phyloP scores from a whole-genome alignment of 257 asterid species.

The Solanum chiquidenum region DNA sequence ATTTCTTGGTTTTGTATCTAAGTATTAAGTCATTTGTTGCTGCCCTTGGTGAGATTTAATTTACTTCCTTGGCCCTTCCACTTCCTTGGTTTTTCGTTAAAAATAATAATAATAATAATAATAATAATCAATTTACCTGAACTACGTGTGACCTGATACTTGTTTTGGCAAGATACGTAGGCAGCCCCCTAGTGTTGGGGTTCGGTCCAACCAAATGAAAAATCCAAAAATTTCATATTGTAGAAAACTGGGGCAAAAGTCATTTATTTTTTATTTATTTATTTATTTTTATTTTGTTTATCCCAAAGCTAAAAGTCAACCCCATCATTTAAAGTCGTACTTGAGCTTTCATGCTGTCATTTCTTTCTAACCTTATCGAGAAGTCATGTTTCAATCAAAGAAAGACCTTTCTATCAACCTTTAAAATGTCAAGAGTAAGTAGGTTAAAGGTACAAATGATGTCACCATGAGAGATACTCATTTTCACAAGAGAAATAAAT shows the following conservation, averaged over 20 bases:
- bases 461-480: no score
- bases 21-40: no score
- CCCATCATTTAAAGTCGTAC: neutral
- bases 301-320: neutral
- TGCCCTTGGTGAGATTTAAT: neutral
- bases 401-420: neutral
- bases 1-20: rapidly evolving
- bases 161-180: neutral
- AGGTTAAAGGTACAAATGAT: neutral
- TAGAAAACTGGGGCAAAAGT: neutral
- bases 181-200: neutral
- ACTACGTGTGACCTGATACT: neutral
- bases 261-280: neutral
- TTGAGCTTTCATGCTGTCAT: no score
- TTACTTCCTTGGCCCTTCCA: no score
- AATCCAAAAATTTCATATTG: neutral
- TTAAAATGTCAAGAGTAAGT: neutral
- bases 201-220: neutral
- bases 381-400: neutral
- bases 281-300: no score
- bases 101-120: no score
- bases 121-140: no score
- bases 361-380: neutral
- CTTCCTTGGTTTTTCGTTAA: no score
- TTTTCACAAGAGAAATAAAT: no score